Evolutionary conservation across 176 grass and related monocot genomes (phyloP).

Genomic region (Echinochloa phyllopogon): DNA sequence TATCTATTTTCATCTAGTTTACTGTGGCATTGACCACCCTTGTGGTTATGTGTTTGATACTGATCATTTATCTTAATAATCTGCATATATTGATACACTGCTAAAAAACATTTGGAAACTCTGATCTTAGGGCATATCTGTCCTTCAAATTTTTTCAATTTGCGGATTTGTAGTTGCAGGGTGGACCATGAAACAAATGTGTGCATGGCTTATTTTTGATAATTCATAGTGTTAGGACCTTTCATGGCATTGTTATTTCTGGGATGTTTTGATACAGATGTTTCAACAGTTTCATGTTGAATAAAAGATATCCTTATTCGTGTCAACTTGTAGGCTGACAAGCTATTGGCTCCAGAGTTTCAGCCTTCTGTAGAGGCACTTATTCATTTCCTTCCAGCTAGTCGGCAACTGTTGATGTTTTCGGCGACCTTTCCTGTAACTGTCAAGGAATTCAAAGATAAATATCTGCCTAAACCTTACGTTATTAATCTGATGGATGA

Average conservation of each 20-base stretch:
- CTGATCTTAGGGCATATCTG: neutral
- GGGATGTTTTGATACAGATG: conserved; percentile 14
- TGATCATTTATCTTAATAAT: neutral
- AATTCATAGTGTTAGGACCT: conserved; percentile 13
- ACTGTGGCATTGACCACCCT: neutral
- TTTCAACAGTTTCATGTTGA: neutral
- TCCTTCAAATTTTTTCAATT: conserved; percentile 5
- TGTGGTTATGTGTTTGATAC: neutral
- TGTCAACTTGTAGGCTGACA: conserved; percentile 71
- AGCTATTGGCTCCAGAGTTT: conserved; percentile 88
- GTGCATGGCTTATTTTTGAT: neutral
- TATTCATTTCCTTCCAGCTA: conserved; percentile 67
- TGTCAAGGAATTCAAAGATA: conserved; percentile 73
- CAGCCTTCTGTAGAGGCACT: conserved; percentile 86
- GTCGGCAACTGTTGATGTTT: conserved; percentile 75
- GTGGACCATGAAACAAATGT: neutral
- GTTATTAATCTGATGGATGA: conserved; percentile 84
- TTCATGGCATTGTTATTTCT: neutral
- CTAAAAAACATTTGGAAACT: neutral
- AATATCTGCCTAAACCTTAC: conserved; percentile 70
- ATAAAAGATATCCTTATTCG: conserved; percentile 2
- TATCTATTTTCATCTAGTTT: neutral
- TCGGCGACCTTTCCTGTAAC: conserved; percentile 77
- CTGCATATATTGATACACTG: neutral
- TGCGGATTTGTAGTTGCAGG: neutral